Evolutionary conservation across 78 protist genomes (phyloP).

Genomic region (Mantamonas sphyraenae): DNA sequence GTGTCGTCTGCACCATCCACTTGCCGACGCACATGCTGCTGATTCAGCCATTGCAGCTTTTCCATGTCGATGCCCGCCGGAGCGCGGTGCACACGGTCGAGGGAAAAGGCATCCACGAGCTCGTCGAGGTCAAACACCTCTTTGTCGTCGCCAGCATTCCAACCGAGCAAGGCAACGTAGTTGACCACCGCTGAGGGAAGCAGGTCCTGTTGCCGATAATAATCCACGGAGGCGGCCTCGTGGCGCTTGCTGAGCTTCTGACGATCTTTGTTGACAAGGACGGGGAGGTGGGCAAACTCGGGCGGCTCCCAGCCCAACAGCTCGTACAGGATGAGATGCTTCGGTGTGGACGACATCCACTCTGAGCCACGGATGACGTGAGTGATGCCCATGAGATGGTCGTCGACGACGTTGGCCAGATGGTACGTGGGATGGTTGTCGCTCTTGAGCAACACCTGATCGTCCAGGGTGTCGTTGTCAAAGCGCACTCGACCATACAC

Average conservation of each 20-base stretch:
- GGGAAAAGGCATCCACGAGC: neutral
- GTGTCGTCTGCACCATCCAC: too few relatives aligned
- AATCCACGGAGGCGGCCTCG: conserved; percentile 49
- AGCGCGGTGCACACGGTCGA: neutral
- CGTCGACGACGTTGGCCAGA: conserved; percentile 80
- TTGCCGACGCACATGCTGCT: neutral
- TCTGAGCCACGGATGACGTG: conserved; percentile 83
- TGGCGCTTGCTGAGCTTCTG: conserved; percentile 72
- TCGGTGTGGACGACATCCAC: conserved; percentile 69
- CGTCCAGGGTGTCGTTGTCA: conserved; percentile 42
- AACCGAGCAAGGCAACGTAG: conserved; percentile 55
- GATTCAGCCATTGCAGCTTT: neutral
- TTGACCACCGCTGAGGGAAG: conserved; percentile 51
- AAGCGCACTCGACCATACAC: conserved; percentile 45
- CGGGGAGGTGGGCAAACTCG: conserved; percentile 66
- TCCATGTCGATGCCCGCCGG: neutral
- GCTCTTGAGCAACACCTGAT: conserved; percentile 60
- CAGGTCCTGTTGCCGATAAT: conserved; percentile 44
- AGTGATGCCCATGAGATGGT: conserved; percentile 63
- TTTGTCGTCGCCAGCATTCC: conserved; percentile 15
- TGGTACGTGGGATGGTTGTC: conserved; percentile 84
- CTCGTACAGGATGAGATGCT: conserved; percentile 66
- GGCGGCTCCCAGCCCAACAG: conserved; percentile 62
- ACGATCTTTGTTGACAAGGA: conserved; percentile 53
- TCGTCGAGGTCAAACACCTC: too few relatives aligned